Conservation (phyloP, 768 basidiomycete species). For the Leccinum sublutescens region DNA sequence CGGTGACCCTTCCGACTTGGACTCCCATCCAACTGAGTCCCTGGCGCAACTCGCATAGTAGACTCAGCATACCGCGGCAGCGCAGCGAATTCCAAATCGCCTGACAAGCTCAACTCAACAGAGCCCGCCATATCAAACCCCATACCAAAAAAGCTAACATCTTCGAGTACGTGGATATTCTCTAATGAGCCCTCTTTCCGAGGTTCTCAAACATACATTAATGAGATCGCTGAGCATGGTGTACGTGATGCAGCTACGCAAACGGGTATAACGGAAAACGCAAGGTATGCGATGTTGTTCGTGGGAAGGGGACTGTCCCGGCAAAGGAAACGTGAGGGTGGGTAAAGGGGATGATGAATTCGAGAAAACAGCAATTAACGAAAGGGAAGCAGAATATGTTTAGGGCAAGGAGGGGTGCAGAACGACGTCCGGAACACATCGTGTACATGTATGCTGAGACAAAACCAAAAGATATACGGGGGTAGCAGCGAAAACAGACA, state of each 20-base stretch:
- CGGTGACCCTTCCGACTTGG: not conserved
- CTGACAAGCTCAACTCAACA: not conserved
- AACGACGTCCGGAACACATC: slow-evolving; percentile 18
- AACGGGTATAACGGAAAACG: slow-evolving; percentile 29
- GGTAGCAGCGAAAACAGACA: slow-evolving; percentile 12
- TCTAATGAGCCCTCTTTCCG: slow-evolving; percentile 10
- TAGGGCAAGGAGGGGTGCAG: slow-evolving; percentile 11
- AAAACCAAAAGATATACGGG: slow-evolving; percentile 17
- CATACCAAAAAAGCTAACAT: no score
- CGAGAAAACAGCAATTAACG: slow-evolving; percentile 5
- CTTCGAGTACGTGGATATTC: slow-evolving; percentile 12
- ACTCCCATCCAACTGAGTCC: not conserved
- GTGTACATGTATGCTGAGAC: slow-evolving; percentile 22
- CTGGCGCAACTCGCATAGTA: not conserved
- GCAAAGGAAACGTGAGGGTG: slow-evolving; percentile 14
- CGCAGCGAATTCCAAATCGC: not conserved
- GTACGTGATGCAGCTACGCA: slow-evolving; percentile 30
- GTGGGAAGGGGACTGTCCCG: slow-evolving; percentile 15
- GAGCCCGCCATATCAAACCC: not conserved
- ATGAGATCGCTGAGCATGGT: slow-evolving; percentile 29
- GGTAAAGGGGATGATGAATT: slow-evolving; percentile 11
- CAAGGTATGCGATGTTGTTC: slow-evolving; percentile 15
- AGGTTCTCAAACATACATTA: slow-evolving; percentile 29
- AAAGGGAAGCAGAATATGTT: slow-evolving; percentile 13
- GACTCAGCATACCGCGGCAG: not conserved